Evolutionary conservation across 805 yeast genomes (phyloP).

Genomic region (Deakozyma indianensis): DNA sequence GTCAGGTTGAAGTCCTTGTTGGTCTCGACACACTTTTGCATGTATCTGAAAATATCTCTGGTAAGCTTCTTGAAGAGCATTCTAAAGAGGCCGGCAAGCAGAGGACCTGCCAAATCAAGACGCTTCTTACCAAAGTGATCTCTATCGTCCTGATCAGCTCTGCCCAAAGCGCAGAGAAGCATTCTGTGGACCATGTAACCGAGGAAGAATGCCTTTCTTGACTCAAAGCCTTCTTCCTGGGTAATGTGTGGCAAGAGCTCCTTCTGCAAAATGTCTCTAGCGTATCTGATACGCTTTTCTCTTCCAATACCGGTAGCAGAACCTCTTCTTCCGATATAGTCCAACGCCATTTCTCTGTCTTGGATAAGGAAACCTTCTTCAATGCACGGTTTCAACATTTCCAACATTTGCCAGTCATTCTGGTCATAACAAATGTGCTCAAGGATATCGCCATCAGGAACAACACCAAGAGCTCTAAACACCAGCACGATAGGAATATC

Average conservation of each 20-base stretch:
- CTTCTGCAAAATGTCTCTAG: slow-evolving; percentile 89
- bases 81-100: slow-evolving; percentile 89
- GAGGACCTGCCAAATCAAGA: slow-evolving; percentile 96
- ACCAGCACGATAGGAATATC: slow-evolving; percentile 96
- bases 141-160: slow-evolving; percentile 97
- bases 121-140: slow-evolving; percentile 99
- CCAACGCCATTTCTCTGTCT: slow-evolving; percentile 95
- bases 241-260: slow-evolving; percentile 96
- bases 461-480: slow-evolving; percentile 94
- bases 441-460: slow-evolving; percentile 96
- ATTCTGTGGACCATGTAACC: slow-evolving; percentile 97
- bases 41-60: slow-evolving; percentile 91
- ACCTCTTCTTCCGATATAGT: slow-evolving; percentile 97
- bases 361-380: slow-evolving; percentile 98
- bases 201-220: slow-evolving; percentile 90
- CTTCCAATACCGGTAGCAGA: slow-evolving; percentile 91
- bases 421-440: slow-evolving; percentile 98
- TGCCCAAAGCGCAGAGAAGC: slow-evolving; percentile 86
- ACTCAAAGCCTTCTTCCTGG: slow-evolving; percentile 92
- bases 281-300: slow-evolving; percentile 96
- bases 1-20: slow-evolving; percentile 94
- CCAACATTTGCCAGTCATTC: slow-evolving; percentile 98
- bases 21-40: slow-evolving; percentile 98
- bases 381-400: slow-evolving; percentile 96
- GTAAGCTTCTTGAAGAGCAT: slow-evolving; percentile 86